Evolutionary conservation across 345 rosid species (phyloP), one percentile per base, ranked within the genome.

Genomic region (Salix dunnii): DNA sequence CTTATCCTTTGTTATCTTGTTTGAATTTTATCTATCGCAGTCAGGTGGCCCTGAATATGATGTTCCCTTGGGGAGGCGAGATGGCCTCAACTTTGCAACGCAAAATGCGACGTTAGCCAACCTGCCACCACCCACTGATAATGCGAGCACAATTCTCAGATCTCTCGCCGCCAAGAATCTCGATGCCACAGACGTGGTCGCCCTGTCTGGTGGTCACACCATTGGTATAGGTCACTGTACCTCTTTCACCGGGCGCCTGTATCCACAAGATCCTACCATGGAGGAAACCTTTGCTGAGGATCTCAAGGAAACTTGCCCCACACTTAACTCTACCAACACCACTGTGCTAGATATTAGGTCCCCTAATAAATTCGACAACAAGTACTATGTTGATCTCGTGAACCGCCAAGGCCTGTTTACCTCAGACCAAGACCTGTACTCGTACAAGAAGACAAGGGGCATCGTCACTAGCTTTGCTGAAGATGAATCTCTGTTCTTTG

Each of bases 151-250:
- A 63, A 75, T 92, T 68, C 89, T 92, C 49, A 3, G 74, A 66
- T 74, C 85, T 43, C 82, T 92, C 7, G 87, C 85, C 46, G 53
- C 73, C 65, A 86, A 91, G 53, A 84, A 84, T 46, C 74, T 94
- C 2, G 85, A 90, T 77, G 74, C 90, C 71, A 91, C 87, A 33
- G 97, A 94, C 63, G 84, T 85, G 0, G 98, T 94, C 0, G 97
- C 97, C 70, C 94, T 91, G 51, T 94, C 98, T 3, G 98, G 98
- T 46, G 95, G 91, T 72, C 98, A 92, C 87, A 94, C 97, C 68
- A 87, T 92, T 23, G 97, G 98, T 2, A 73, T 88, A 6, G 65
- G 86, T 27, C 97, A 92, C 78, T 92, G 97, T 80, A 2, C 76
- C 0, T 78, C 94, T 8, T 94, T 94, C 85, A 75, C 82, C 0